Conservation (phyloP, 2,329 filamentous ascomycete genomes). For the Lasiodiplodia citricola region DNA sequence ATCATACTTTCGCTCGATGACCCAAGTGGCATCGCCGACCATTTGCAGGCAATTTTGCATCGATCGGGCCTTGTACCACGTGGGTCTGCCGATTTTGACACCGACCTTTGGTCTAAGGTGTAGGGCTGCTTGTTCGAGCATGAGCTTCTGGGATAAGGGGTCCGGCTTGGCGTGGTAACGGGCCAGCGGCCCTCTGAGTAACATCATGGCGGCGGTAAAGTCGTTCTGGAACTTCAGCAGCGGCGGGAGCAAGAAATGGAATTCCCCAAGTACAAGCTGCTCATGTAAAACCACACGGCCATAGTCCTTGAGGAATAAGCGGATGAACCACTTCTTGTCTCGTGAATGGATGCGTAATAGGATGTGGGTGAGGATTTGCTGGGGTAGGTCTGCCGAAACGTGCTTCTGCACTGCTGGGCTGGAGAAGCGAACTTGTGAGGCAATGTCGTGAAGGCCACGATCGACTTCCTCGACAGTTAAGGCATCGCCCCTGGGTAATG, state of each 20-base stretch:
- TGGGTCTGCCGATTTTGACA: conserved; percentile 53
- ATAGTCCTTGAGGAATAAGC: conserved; percentile 78
- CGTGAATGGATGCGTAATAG: conserved; percentile 66
- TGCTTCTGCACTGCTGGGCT: conserved; percentile 55
- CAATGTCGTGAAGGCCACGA: conserved; percentile 65
- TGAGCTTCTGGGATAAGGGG: conserved; percentile 35
- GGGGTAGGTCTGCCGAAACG: conserved; percentile 32
- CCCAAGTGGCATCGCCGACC: conserved; percentile 65
- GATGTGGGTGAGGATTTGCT: conserved; percentile 57
- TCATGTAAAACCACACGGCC: conserved; percentile 69
- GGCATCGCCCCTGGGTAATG: conserved; percentile 41
- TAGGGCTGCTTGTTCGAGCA: conserved; percentile 47
- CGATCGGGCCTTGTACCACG: conserved; percentile 52
- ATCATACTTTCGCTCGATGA: conserved; percentile 82
- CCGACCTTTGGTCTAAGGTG: conserved; percentile 47
- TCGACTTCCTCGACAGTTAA: conserved; percentile 79
- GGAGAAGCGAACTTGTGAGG: conserved; percentile 73
- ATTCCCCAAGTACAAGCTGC: conserved; percentile 60
- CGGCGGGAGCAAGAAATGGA: conserved; percentile 72
- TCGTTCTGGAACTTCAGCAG: conserved; percentile 73
- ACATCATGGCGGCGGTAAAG: conserved; percentile 64
- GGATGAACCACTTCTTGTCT: conserved; percentile 87
- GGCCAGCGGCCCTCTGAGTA: conserved; percentile 55
- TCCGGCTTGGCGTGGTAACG: conserved; percentile 46
- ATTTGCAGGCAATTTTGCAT: conserved; percentile 77